phyloP scores from a whole-genome alignment of 345 rosid genomes.

The Eucalyptus dawsonii region DNA sequence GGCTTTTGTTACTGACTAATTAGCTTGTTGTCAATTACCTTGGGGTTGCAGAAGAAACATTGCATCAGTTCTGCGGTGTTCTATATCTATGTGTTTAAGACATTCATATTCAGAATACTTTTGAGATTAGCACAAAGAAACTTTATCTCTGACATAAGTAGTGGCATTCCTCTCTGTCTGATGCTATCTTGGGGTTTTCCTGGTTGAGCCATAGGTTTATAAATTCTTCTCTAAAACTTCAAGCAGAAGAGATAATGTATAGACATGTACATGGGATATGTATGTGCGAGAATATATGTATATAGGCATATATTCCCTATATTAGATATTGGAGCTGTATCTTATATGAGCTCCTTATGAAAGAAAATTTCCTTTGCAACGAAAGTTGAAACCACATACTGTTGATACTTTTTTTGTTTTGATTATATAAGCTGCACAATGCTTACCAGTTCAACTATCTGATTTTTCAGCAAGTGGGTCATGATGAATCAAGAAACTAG shows the following conservation, averaged over 20 bases:
- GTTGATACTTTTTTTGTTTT: background rate
- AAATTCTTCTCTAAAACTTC: background rate
- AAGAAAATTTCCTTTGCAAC: background rate
- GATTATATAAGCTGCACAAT: background rate
- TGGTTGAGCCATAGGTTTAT: background rate
- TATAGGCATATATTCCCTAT: background rate
- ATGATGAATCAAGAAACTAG: constrained; percentile 98
- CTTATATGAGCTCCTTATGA: background rate
- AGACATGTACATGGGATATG: background rate
- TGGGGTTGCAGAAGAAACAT: background rate
- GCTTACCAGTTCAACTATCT: background rate
- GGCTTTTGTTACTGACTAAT: background rate
- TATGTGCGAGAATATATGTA: background rate
- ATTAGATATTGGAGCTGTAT: background rate
- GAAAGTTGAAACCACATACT: background rate
- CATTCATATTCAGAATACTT: background rate
- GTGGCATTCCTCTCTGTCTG: background rate
- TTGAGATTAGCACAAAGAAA: background rate
- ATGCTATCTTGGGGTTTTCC: background rate
- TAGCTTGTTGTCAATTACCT: background rate
- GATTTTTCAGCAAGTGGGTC: constrained; percentile 80
- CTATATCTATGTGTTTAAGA: background rate
- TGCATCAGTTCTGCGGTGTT: background rate
- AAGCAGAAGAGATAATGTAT: background rate
- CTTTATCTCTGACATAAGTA: background rate